phyloP scores from a whole-genome alignment of 2,329 filamentous ascomycete species.

The Ascochyta viciae-villosae region DNA sequence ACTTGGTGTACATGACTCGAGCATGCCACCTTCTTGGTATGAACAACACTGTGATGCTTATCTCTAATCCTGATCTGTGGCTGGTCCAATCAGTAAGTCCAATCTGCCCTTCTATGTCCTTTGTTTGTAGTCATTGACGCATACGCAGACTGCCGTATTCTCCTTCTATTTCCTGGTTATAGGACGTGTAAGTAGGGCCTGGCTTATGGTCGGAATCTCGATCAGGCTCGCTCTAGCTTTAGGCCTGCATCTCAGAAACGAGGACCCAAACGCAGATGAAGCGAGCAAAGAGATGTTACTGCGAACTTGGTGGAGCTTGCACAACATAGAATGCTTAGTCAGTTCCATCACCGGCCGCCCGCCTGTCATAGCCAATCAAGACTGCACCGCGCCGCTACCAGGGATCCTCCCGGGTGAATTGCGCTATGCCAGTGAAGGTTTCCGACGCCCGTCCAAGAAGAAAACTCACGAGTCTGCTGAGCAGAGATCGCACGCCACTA shows the following conservation, averaged over 20 bases:
- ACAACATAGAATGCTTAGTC: slow-evolving; percentile 47
- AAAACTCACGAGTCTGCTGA: background rate
- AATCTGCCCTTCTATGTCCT: background rate
- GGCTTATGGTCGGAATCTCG: slow-evolving; percentile 47
- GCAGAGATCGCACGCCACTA: background rate
- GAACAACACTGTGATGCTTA: slow-evolving; percentile 26
- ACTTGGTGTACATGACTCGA: slow-evolving; percentile 49
- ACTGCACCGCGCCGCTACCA: slow-evolving; percentile 45
- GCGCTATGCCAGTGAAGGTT: background rate
- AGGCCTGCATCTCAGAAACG: slow-evolving; percentile 50
- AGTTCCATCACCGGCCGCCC: slow-evolving; percentile 51
- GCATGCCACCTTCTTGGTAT: slow-evolving; percentile 34
- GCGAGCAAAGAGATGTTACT: slow-evolving; percentile 43
- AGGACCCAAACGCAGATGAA: slow-evolving; percentile 30
- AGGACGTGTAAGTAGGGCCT: slow-evolving; percentile 40
- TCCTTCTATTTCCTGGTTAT: slow-evolving; percentile 37
- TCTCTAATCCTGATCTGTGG: slow-evolving; percentile 43
- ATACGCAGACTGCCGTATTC: slow-evolving; percentile 26
- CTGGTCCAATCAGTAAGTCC: slow-evolving; percentile 48
- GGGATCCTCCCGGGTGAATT: background rate
- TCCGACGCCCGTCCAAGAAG: background rate
- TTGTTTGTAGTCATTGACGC: slow-evolving; percentile 19
- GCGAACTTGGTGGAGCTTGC: slow-evolving; percentile 51
- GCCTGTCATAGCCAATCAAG: slow-evolving; percentile 41
- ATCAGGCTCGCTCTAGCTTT: slow-evolving; percentile 47